phyloP scores from a whole-genome alignment of 2,329 filamentous ascomycete species.

The Penicillium digitatum region DNA sequence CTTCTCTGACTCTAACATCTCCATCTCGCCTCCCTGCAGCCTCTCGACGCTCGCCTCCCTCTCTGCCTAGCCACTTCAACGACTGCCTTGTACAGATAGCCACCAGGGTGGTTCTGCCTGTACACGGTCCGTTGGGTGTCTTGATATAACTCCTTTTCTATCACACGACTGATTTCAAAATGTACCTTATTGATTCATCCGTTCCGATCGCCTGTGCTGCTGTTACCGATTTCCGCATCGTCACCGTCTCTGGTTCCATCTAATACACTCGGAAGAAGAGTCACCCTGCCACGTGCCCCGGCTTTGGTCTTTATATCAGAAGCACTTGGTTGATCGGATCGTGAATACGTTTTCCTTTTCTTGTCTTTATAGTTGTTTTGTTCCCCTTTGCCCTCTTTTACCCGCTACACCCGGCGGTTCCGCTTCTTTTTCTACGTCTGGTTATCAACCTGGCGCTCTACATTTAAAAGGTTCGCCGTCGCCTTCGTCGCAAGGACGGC shows the following conservation, averaged over 20 bases:
- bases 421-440: slow-evolving; percentile 6
- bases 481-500: slow-evolving; percentile 25
- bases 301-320: slow-evolving; percentile 16
- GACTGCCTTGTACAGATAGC: slow-evolving; percentile 30
- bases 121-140: slow-evolving; percentile 31
- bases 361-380: slow-evolving; percentile 10
- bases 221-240: slow-evolving; percentile 32
- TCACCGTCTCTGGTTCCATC: slow-evolving; percentile 23
- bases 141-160: slow-evolving; percentile 21
- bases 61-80: slow-evolving; percentile 17
- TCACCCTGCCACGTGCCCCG: slow-evolving; percentile 16
- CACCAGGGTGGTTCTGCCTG: slow-evolving; percentile 31
- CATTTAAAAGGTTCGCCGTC: slow-evolving; percentile 26
- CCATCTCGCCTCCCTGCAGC: slow-evolving; percentile 1
- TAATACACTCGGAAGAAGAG: slow-evolving; percentile 17
- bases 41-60: slow-evolving; percentile 1
- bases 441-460: slow-evolving; percentile 21
- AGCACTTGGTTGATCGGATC: slow-evolving; percentile 26
- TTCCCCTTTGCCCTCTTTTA: slow-evolving; percentile 4
- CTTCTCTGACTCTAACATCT: slow-evolving; percentile 10
- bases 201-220: slow-evolving; percentile 40
- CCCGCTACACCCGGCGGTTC: slow-evolving; percentile 5
- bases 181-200: slow-evolving; percentile 38
- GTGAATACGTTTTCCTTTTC: slow-evolving; percentile 13
- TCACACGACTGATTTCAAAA: slow-evolving; percentile 30